Conservation (phyloP, 768 basidiomycete species). For the Crucibulum laeve region DNA sequence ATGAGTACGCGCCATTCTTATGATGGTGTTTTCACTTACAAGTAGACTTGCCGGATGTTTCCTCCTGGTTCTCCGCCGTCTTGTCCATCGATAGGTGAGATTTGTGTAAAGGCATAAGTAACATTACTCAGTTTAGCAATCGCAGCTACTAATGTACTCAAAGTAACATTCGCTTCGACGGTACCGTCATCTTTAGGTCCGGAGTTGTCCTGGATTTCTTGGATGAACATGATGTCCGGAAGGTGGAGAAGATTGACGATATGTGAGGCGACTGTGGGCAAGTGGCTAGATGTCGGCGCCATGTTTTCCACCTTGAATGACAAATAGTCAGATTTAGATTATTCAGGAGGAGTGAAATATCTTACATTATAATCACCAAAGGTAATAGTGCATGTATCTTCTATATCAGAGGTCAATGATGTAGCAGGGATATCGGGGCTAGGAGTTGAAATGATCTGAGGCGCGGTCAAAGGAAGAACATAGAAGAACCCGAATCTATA, state of each 20-base stretch:
- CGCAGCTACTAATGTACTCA: slow-evolving; percentile 42
- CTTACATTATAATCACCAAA: slow-evolving; percentile 60
- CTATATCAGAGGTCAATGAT: slow-evolving; percentile 24
- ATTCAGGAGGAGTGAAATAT: not conserved
- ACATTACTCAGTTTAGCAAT: slow-evolving; percentile 40
- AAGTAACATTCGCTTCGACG: slow-evolving; percentile 48
- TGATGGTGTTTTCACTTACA: slow-evolving; percentile 27
- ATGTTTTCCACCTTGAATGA: slow-evolving; percentile 49
- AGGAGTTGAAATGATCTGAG: slow-evolving; percentile 36
- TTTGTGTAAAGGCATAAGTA: slow-evolving; percentile 43
- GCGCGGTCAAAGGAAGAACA: slow-evolving; percentile 53
- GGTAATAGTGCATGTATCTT: slow-evolving; percentile 39
- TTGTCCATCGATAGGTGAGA: slow-evolving; percentile 46
- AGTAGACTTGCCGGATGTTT: slow-evolving; percentile 56
- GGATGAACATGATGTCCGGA: slow-evolving; percentile 59
- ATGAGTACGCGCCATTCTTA: not conserved
- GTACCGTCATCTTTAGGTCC: slow-evolving; percentile 49
- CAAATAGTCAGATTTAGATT: slow-evolving; percentile 1
- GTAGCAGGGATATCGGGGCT: slow-evolving; percentile 30
- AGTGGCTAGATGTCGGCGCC: slow-evolving; percentile 41
- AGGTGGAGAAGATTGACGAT: slow-evolving; percentile 43
- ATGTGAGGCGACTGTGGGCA: slow-evolving; percentile 47
- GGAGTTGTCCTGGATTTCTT: slow-evolving; percentile 62
- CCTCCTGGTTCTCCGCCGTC: slow-evolving; percentile 63
- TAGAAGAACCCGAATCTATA: slow-evolving; percentile 48